Evolutionary conservation across 805 yeast genomes (phyloP).

Genomic region (Pichia thaimueangensis): DNA sequence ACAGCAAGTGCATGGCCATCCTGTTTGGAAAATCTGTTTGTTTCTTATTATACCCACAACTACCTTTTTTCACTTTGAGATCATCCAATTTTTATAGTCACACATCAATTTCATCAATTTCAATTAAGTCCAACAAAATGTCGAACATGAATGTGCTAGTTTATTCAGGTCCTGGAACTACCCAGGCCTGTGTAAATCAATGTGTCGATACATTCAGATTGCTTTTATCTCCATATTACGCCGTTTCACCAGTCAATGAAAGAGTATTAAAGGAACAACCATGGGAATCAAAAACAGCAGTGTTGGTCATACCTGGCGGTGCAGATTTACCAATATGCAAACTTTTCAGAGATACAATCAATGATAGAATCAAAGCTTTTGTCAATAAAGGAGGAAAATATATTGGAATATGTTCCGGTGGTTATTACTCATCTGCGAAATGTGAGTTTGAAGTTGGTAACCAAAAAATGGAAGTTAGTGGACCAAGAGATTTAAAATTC

Average conservation of each 20-base stretch:
- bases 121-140: not conserved
- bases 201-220: conserved; percentile 69
- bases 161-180: conserved; percentile 75
- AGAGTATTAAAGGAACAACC: conserved; percentile 68
- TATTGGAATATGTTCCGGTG: conserved; percentile 95
- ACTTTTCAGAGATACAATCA: conserved; percentile 65
- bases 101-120: too few relatives aligned
- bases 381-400: conserved; percentile 75
- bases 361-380: conserved; percentile 50
- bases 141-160: conserved; percentile 64
- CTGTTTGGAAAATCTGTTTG: too few relatives aligned
- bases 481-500: conserved; percentile 73
- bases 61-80: too few relatives aligned
- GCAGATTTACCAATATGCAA: conserved; percentile 86
- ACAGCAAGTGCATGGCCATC: too few relatives aligned
- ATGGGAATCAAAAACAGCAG: conserved; percentile 75
- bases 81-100: too few relatives aligned
- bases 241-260: conserved; percentile 68
- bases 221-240: conserved; percentile 80
- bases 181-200: conserved; percentile 80
- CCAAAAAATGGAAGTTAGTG: conserved; percentile 69
- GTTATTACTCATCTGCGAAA: conserved; percentile 67
- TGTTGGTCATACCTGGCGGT: conserved; percentile 91
- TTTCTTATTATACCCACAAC: too few relatives aligned
- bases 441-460: conserved; percentile 83